Evolutionary conservation across 768 basidiomycete species (phyloP).

Genomic region (Psilocybe tampanensis): DNA sequence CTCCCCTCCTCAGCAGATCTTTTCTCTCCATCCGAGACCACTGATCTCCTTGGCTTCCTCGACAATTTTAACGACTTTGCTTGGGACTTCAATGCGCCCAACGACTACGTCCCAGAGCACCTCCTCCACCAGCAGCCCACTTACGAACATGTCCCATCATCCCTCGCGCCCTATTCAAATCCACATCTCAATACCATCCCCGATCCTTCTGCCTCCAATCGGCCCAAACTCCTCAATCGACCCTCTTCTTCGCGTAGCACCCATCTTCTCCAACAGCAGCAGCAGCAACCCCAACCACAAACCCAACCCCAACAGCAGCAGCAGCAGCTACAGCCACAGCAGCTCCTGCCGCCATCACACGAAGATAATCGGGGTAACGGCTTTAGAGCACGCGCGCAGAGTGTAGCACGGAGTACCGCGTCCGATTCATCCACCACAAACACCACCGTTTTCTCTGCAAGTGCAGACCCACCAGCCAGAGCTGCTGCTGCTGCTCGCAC

Average conservation of each 20-base stretch:
- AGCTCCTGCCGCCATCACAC: background rate
- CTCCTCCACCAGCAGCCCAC: slow-evolving; percentile 27
- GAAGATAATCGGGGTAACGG: slow-evolving; percentile 8
- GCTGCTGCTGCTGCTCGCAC: slow-evolving; percentile 30
- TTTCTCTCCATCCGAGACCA: slow-evolving; percentile 78
- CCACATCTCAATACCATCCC: slow-evolving; percentile 48
- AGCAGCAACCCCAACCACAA: background rate
- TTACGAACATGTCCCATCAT: slow-evolving; percentile 27
- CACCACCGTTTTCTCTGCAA: slow-evolving; percentile 22
- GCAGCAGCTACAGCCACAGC: too few relatives aligned
- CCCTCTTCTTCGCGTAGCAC: slow-evolving; percentile 11
- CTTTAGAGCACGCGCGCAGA: slow-evolving; percentile 22
- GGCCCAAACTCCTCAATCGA: slow-evolving; percentile 32
- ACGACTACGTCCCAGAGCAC: slow-evolving; percentile 14
- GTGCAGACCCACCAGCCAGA: slow-evolving; percentile 15
- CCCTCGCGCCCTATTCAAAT: slow-evolving; percentile 46
- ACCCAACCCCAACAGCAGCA: too few relatives aligned
- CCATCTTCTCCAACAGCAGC: slow-evolving; percentile 21
- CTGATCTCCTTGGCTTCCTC: slow-evolving; percentile 79
- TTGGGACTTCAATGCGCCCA: slow-evolving; percentile 53
- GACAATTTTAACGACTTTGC: slow-evolving; percentile 69
- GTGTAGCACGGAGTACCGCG: slow-evolving; percentile 27
- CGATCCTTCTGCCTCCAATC: slow-evolving; percentile 40
- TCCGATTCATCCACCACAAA: slow-evolving; percentile 30
- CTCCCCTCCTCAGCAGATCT: slow-evolving; percentile 75